Conservation (phyloP, 345 rosid genomes). For the Geranium brycei region DNA sequence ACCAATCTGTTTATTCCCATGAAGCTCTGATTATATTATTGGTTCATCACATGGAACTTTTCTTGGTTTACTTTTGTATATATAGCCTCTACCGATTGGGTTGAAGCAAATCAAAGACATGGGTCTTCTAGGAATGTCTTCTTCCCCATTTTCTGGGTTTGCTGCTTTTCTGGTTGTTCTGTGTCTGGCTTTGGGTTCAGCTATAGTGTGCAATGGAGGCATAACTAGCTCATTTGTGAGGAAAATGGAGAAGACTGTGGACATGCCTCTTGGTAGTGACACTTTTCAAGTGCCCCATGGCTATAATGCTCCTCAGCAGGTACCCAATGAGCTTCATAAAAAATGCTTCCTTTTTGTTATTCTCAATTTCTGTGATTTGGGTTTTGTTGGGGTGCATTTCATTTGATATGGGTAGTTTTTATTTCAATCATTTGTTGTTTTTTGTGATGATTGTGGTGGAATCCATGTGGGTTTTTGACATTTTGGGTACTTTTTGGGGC, state of each 20-base stretch:
- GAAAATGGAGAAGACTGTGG: slow-evolving; percentile 33
- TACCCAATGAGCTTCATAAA: slow-evolving; percentile 5
- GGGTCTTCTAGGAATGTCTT: slow-evolving; percentile 12
- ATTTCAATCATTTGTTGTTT: too few species aligned
- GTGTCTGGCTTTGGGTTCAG: slow-evolving; percentile 28
- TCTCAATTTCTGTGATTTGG: neutral
- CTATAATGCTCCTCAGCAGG: slow-evolving; percentile 92
- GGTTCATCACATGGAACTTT: too few species aligned
- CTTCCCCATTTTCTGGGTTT: slow-evolving; percentile 3
- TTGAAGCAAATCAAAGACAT: slow-evolving; percentile 2
- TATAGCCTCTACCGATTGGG: neutral
- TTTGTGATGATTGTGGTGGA: too few species aligned
- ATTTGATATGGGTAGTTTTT: too few species aligned
- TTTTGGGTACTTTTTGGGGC: too few species aligned
- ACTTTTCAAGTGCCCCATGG: slow-evolving; percentile 57
- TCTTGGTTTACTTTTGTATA: neutral
- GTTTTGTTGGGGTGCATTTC: neutral
- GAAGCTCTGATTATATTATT: too few species aligned
- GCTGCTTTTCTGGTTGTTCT: slow-evolving; percentile 14
- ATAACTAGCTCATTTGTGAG: slow-evolving; percentile 51
- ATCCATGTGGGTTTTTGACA: too few species aligned
- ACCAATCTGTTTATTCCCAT: too few species aligned
- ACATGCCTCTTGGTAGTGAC: slow-evolving; percentile 73
- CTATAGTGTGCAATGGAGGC: slow-evolving; percentile 49
- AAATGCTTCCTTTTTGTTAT: neutral